Evolutionary conservation across 1,284 basidiomycete species (phyloP), one percentile per base, ranked within the genome.

Genomic region (Boletellus deceptivus): DNA sequence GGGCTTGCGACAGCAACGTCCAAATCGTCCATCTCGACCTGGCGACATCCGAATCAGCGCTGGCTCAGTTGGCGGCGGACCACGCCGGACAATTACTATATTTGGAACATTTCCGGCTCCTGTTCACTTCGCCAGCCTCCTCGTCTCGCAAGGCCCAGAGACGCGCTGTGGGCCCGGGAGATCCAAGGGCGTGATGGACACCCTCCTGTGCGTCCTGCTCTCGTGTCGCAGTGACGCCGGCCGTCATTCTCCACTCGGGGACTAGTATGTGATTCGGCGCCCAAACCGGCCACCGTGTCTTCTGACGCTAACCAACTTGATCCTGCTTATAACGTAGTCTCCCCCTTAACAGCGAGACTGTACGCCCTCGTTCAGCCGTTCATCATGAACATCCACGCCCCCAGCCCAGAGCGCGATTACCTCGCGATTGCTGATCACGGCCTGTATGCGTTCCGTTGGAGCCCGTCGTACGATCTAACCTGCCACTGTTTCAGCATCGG

Each of bases 391-490:
- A 35, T 70, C 36, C 59, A 63, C 36, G 52, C 63, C 3, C 71
- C 71, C 13, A 35, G 20, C 18, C 41, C 48, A 48, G 68, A 72
- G 24, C 68, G 76, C 50, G 84, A 81, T 44, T 89, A 89, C 60
- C 67, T 82, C 45, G 72, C 83, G 18, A 85, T 89, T 47, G 77
- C 84, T 25, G 85, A 88, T 60, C 86, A 89, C 72, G 86, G 75
- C 43, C 65, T 89, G 84, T 88, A 65, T 61, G 80, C 71, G 35
- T 40, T 24, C 29, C 20, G 42, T 75, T 71, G 36, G 6, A n/a
- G 34, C 17, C 14, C 7, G 17, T 48, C 5, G 14, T 27, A 20
- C 7, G 9, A 52, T 46, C 55, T 61, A 36, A 67, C 42, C 18
- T 1, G 8, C 35, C 11, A 42, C 13, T 43, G 4, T 43, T 47